These are phyloP conservation scores for Phytophthora citrophthora DNA, from an alignment of 352 stramenopile species.

Conservation along the genomic window DNA sequence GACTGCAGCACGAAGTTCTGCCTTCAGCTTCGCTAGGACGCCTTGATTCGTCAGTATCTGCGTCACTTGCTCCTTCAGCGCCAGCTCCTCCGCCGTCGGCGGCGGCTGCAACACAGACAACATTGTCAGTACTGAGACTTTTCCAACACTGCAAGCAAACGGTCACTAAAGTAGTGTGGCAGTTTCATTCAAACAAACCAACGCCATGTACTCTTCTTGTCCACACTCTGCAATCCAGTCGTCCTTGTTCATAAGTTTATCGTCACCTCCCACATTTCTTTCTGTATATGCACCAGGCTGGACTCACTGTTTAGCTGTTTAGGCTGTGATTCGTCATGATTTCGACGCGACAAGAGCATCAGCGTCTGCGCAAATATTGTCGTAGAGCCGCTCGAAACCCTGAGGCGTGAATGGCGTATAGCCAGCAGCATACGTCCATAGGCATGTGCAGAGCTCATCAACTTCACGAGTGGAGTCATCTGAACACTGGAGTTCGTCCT, in stretches of 20 bases:
- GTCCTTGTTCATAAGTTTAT: constrained; percentile 33
- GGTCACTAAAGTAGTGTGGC: constrained; percentile 11
- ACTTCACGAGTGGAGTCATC: constrained; percentile 42
- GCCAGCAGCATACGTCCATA: constrained; percentile 82
- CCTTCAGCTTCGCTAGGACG: constrained; percentile 81
- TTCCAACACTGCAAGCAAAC: constrained; percentile 24
- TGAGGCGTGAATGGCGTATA: constrained; percentile 78
- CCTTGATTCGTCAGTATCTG: constrained; percentile 62
- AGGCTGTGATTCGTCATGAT: constrained; percentile 18
- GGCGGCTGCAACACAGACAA: constrained; percentile 35
- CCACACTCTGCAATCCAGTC: constrained; percentile 10
- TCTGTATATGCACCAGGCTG: constrained; percentile 14
- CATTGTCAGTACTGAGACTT: constrained; percentile 6
- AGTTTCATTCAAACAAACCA: constrained; percentile 18
- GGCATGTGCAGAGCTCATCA: constrained; percentile 79
- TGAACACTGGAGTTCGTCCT: constrained; percentile 21
- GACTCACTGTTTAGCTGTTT: background rate
- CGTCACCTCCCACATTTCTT: background rate
- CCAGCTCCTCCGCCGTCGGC: constrained; percentile 58
- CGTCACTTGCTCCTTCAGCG: constrained; percentile 70
- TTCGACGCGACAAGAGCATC: constrained; percentile 43
- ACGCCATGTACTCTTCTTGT: constrained; percentile 3
- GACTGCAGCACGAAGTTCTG: constrained; percentile 73
- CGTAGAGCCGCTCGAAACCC: constrained; percentile 87
- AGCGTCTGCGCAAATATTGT: constrained; percentile 83